Base-by-base conservation (phyloP, 306 rosid genomes). In the Fragaria vesca region DNA sequence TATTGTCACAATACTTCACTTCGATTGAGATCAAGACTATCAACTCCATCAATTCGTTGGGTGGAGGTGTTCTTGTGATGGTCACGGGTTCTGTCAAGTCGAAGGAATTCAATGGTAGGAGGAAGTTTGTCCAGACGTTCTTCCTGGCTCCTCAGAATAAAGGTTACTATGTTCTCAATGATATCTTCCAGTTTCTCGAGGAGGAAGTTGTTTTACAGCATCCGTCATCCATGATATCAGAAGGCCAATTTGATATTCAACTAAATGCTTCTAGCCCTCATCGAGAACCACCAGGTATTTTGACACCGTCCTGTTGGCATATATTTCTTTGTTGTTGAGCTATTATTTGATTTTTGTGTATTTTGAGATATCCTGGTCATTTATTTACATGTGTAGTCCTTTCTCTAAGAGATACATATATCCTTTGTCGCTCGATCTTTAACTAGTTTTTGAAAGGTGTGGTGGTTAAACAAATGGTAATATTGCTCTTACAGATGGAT, bases 101-200 rank as follows among this genome's bases (percentile, higher is more conserved):
- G 8, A 91, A 90, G 80, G 99, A 91, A 55, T 71, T 84, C n/a
- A 77, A 7, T 78, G 84, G 85, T 47, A 88, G 78, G 79, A 93
- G 93, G 79, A 95, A 83, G 81, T 95, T 93, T 86, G 87, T 90
- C 21, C 98, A 95, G 82, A 87, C 96, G 12, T 91, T 95, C 82
- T 86, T 95, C 79, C 96, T 95, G 67, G 97, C 96, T 57, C 99
- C 99, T 46, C 98, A 93, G 83, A 97, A 93, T 71, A 93, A 87
- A 67, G 98, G 99, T 55, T 95, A 80, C 85, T 93, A 88, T 81
- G 96, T 95, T 30, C 90, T 91, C 73, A 95, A 90, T 73, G 99
- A 95, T 81, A 85, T 95, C 60, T 89, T 95, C 78, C 99, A 95
- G 60, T 93, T 85, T 68, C 47, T 85, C 28, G 94, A 91, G 4